Evolutionary conservation across 2,329 filamentous ascomycete species (phyloP).

Genomic region (Berkeleyomyces basicola): DNA sequence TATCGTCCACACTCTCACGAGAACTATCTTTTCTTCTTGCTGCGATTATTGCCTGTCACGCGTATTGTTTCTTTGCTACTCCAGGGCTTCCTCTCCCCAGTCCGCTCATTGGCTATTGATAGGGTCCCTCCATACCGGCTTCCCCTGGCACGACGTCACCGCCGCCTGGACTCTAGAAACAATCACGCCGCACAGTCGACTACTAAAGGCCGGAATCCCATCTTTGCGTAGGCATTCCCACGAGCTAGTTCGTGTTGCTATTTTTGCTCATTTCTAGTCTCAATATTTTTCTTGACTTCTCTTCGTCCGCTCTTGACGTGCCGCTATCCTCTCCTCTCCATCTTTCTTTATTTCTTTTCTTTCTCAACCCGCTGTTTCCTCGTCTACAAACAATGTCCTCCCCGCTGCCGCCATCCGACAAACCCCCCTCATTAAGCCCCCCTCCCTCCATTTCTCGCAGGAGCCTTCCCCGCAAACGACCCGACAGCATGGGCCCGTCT

Average conservation of each 20-base stretch:
- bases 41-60: background rate
- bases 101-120: too few relatives aligned
- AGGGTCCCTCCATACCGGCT: background rate
- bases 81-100: too few relatives aligned
- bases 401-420: background rate
- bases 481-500: constrained; percentile 3
- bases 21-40: background rate
- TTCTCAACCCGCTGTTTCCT: background rate
- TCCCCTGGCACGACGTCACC: background rate
- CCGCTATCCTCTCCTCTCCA: background rate
- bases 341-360: background rate
- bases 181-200: too few relatives aligned
- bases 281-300: background rate
- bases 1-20: background rate
- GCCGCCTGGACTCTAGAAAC: background rate
- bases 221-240: background rate
- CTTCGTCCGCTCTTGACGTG: background rate
- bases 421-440: background rate
- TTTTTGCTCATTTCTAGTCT: background rate
- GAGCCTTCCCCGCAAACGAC: background rate
- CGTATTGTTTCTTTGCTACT: too few relatives aligned
- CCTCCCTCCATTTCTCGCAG: background rate
- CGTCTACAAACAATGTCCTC: background rate
- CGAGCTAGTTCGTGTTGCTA: background rate
- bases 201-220: background rate